Percentiles rank a stretch among this genome's conserved stretches.
phyloP scores from a whole-genome alignment of 2,329 filamentous ascomycete species.

The Blastomyces gilchristii region DNA sequence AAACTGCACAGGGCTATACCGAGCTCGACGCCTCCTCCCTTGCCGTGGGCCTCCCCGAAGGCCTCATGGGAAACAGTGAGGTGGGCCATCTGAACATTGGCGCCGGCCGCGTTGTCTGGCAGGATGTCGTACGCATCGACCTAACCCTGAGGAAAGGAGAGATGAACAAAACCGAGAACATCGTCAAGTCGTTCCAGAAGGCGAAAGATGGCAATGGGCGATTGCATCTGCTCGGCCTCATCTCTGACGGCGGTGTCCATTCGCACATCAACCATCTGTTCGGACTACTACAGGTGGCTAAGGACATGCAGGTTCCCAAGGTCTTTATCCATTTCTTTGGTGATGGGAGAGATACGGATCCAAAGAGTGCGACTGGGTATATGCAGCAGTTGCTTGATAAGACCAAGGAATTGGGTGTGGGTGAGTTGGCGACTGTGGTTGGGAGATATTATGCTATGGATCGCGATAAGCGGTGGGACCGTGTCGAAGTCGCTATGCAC shows the following conservation, averaged over 20 bases:
- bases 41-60: slow-evolving; percentile 89
- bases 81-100: slow-evolving; percentile 98
- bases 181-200: slow-evolving; percentile 65
- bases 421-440: slow-evolving; percentile 84
- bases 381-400: slow-evolving; percentile 76
- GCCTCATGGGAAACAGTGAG: slow-evolving; percentile 97
- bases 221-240: slow-evolving; percentile 81
- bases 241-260: slow-evolving; percentile 95
- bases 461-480: slow-evolving; percentile 98
- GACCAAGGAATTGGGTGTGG: slow-evolving; percentile 71
- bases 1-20: slow-evolving; percentile 72
- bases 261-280: slow-evolving; percentile 91
- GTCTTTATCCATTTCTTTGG: slow-evolving; percentile 99
- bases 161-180: slow-evolving; percentile 62
- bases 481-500: slow-evolving; percentile 80
- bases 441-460: slow-evolving; percentile 99
- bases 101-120: slow-evolving; percentile 94
- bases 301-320: slow-evolving; percentile 74
- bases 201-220: slow-evolving; percentile 84
- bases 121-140: slow-evolving; percentile 95
- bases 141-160: slow-evolving; percentile 79
- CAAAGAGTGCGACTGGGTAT: slow-evolving; percentile 81
- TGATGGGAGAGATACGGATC: slow-evolving; percentile 94
- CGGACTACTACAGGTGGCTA: slow-evolving; percentile 77
- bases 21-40: slow-evolving; percentile 93